Conservation (phyloP, 768 basidiomycete genomes). For the Lentinula aciculospora region DNA sequence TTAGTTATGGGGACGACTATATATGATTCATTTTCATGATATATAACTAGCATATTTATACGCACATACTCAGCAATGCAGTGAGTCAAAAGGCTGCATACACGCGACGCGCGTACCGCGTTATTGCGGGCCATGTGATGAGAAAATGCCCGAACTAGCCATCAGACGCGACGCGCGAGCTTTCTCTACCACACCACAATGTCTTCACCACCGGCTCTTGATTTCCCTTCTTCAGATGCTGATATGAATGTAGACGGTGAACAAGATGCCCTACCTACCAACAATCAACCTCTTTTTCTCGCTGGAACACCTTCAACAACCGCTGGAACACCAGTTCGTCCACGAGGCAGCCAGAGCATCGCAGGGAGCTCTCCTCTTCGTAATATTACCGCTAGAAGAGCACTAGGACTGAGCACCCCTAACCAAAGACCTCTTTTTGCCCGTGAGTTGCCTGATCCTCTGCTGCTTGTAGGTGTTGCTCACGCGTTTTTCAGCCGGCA, state of each 20-base stretch:
- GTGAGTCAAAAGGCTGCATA: background rate
- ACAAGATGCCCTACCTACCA: slow-evolving; percentile 29
- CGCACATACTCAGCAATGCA: background rate
- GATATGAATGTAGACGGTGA: slow-evolving; percentile 43
- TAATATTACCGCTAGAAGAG: slow-evolving; percentile 43
- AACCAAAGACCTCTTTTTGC: slow-evolving; percentile 48
- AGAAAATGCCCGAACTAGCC: slow-evolving; percentile 27
- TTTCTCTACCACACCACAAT: slow-evolving; percentile 25
- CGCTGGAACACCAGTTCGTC: slow-evolving; percentile 43
- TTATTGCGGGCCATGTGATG: background rate
- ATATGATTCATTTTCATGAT: background rate
- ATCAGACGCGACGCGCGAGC: slow-evolving; percentile 60
- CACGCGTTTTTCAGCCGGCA: slow-evolving; percentile 32
- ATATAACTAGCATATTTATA: background rate
- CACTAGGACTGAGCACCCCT: slow-evolving; percentile 52
- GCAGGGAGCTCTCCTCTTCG: slow-evolving; percentile 43
- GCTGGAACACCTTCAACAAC: slow-evolving; percentile 44
- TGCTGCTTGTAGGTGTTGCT: slow-evolving; percentile 1
- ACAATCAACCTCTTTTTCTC: slow-evolving; percentile 45
- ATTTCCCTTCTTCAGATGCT: slow-evolving; percentile 62
- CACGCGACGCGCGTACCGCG: too few relatives aligned
- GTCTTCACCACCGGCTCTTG: slow-evolving; percentile 61
- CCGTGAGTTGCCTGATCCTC: slow-evolving; percentile 27
- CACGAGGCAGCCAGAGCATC: slow-evolving; percentile 25
- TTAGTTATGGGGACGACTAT: background rate